Conservation (phyloP, 2,329 filamentous ascomycete species). For the Rhexocercosporidium sp. region DNA sequence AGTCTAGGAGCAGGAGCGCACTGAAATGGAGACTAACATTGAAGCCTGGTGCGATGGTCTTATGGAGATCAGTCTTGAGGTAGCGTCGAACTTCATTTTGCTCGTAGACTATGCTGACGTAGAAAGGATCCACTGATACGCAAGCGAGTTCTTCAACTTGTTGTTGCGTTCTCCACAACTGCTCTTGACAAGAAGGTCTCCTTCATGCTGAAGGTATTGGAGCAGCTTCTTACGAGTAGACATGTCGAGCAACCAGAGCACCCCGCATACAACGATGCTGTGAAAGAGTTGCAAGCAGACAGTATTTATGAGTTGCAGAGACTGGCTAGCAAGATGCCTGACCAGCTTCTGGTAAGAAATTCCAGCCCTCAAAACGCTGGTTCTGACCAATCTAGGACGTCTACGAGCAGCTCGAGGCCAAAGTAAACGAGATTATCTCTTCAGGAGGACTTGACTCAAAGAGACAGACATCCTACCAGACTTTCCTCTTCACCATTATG, state of each 20-base stretch:
- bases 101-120: constrained; percentile 41
- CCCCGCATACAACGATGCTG: constrained; percentile 80
- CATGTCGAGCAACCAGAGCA: constrained; percentile 74
- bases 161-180: constrained; percentile 83
- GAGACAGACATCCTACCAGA: constrained; percentile 82
- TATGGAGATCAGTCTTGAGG: constrained; percentile 72
- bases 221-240: constrained; percentile 87
- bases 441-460: constrained; percentile 79
- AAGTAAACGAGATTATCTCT: constrained; percentile 79
- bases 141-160: constrained; percentile 79
- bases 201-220: constrained; percentile 88
- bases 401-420: constrained; percentile 84
- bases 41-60: constrained; percentile 76
- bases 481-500: constrained; percentile 93
- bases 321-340: constrained; percentile 87
- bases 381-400: constrained; percentile 58
- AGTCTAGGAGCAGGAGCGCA: constrained; percentile 53
- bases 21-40: constrained; percentile 65
- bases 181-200: constrained; percentile 76
- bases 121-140: constrained; percentile 75
- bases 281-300: constrained; percentile 85
- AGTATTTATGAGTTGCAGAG: constrained; percentile 88
- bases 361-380: background rate
- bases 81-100: constrained; percentile 5
- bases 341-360: constrained; percentile 70